Percentiles rank a stretch among this genome's conserved stretches.
Conservation (phyloP, 306 rosid genomes). For the Coriaria nepalensis region DNA sequence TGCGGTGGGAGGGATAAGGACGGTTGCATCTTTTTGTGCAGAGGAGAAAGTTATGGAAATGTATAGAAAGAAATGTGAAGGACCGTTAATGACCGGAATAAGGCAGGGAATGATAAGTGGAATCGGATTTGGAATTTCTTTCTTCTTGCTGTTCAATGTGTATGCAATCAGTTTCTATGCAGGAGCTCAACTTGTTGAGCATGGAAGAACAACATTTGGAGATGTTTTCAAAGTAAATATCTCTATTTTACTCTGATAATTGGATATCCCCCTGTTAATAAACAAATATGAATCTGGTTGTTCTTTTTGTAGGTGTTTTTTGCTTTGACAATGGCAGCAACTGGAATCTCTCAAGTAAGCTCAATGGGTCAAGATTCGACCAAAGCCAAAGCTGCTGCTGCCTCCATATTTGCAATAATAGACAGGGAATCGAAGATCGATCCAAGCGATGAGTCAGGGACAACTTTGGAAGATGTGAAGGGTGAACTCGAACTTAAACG, state of each 20-base stretch:
- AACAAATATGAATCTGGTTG: too few relatives aligned
- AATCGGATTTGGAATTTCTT: constrained; percentile 61
- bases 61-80: constrained; percentile 64
- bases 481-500: constrained; percentile 53
- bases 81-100: constrained; percentile 62
- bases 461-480: constrained; percentile 32
- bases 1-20: constrained; percentile 87
- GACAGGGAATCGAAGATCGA: constrained; percentile 49
- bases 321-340: constrained; percentile 73
- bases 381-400: constrained; percentile 50
- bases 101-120: constrained; percentile 73
- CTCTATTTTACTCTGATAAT: too few relatives aligned
- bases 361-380: constrained; percentile 40
- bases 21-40: constrained; percentile 78
- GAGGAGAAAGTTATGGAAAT: constrained; percentile 84
- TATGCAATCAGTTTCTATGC: constrained; percentile 76
- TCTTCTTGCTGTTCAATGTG: constrained; percentile 44
- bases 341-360: constrained; percentile 52
- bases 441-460: constrained; percentile 53
- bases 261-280: background rate
- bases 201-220: constrained; percentile 39
- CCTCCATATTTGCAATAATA: constrained; percentile 48
- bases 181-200: constrained; percentile 48
- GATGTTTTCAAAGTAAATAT: constrained; percentile 46
- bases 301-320: constrained; percentile 53